Evolutionary conservation across 192 early-diverging fungal species (phyloP).

Genomic region (Coemansia sp.): DNA sequence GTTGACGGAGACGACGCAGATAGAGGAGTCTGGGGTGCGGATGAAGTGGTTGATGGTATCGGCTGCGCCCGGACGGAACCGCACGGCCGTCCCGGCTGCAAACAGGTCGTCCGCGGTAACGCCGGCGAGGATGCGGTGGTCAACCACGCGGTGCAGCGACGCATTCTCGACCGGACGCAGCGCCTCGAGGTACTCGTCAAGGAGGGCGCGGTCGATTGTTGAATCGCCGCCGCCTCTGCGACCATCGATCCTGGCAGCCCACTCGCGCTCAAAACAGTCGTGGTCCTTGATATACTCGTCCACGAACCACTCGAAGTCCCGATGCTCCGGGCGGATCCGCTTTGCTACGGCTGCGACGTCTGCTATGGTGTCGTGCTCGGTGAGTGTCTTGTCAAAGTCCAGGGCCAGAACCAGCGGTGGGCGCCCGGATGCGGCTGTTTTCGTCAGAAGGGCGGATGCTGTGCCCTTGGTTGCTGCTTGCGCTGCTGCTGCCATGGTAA

Average conservation of each 20-base stretch:
- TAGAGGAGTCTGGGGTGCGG: not conserved
- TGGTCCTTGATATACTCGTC: conserved; percentile 34
- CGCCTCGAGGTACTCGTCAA: conserved; percentile 31
- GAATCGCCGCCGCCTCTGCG: not conserved
- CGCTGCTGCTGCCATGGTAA: not conserved
- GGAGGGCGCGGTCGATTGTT: not conserved
- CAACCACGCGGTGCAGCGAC: conserved; percentile 29
- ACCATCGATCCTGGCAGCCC: not conserved
- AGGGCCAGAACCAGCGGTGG: conserved; percentile 21
- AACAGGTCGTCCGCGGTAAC: conserved; percentile 19
- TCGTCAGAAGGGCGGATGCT: not conserved
- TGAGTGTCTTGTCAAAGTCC: conserved; percentile 54
- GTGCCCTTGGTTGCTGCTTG: too few relatives aligned
- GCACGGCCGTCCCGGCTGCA: conserved; percentile 12
- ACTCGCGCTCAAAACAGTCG: conserved; percentile 11
- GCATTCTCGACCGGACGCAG: conserved; percentile 28
- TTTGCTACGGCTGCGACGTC: conserved; percentile 19
- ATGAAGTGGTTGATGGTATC: conserved; percentile 23
- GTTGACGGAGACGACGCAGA: conserved; percentile 45
- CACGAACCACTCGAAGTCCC: conserved; percentile 19
- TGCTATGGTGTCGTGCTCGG: conserved; percentile 30
- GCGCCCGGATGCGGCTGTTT: not conserved
- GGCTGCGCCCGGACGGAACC: conserved; percentile 27
- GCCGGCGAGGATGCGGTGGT: conserved; percentile 22
- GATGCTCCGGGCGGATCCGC: conserved; percentile 16